A percentile compares a stretch with the other conserved stretches of the same genome.
phyloP scores from a whole-genome alignment of 139 green algal genomes.

The Bryopsis sp. region DNA sequence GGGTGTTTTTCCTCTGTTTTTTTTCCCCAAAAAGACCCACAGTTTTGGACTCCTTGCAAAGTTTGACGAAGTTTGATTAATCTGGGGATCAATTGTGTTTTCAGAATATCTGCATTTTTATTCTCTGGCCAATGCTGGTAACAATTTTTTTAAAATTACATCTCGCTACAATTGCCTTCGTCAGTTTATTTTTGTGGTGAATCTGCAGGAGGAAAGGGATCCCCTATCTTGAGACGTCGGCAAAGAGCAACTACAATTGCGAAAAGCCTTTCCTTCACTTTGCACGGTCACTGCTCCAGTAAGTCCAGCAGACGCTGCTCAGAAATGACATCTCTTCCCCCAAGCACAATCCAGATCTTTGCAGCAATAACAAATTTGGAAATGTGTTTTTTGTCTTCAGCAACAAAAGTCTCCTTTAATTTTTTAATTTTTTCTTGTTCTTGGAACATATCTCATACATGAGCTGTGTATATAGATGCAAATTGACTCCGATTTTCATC shows the following conservation, averaged over 20 bases:
- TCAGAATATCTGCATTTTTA: no score
- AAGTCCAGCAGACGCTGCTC: conserved; percentile 12
- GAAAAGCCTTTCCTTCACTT: conserved; percentile 99
- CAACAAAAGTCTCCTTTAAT: neutral
- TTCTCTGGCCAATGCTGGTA: no score
- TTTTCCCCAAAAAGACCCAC: no score
- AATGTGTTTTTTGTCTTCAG: neutral
- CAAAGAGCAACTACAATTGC: conserved; percentile 99
- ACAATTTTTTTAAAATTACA: no score
- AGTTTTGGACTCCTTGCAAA: no score
- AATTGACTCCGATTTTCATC: no score
- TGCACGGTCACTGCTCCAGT: conserved; percentile 88
- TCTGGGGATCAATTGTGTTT: no score
- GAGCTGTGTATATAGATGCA: neutral
- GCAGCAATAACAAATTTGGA: neutral
- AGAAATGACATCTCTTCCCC: neutral
- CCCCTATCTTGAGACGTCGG: conserved; percentile 99
- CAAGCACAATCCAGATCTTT: neutral
- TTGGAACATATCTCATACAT: neutral
- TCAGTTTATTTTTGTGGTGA: no score
- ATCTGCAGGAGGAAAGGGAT: conserved; percentile 98
- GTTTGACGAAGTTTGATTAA: no score
- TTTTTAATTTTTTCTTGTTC: neutral
- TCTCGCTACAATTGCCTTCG: no score
- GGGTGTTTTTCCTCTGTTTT: no score